Conservation (phyloP, 1,284 basidiomycete species). For the Pulveroboletus ridleyi region DNA sequence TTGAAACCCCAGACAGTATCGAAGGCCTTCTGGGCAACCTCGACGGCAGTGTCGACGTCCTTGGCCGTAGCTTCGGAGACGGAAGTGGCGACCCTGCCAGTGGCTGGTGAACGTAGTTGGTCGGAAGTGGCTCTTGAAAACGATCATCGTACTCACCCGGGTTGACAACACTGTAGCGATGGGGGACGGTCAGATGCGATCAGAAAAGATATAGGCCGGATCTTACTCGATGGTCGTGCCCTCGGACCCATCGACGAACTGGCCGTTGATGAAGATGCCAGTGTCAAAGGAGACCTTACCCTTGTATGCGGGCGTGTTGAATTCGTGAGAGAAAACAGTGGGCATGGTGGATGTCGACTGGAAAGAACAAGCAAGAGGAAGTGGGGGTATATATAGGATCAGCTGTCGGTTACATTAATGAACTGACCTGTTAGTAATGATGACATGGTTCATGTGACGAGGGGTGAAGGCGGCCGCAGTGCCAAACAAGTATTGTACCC, state of each 20-base stretch:
- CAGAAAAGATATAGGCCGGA: not conserved
- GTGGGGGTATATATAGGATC: too few species aligned
- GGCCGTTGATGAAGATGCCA: conserved; percentile 85
- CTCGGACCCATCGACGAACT: conserved; percentile 79
- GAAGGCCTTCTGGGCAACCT: conserved; percentile 37
- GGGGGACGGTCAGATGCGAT: conserved; percentile 10
- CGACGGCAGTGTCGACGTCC: conserved; percentile 82
- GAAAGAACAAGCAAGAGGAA: not conserved
- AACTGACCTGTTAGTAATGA: too few species aligned
- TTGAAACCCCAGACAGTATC: conserved; percentile 65
- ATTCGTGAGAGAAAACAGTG: conserved; percentile 59
- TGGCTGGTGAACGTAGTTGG: conserved; percentile 46
- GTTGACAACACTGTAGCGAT: conserved; percentile 70
- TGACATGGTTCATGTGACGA: too few species aligned
- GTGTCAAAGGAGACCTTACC: conserved; percentile 73
- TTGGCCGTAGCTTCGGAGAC: conserved; percentile 72
- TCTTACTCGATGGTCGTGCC: conserved; percentile 73
- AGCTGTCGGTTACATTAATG: too few species aligned
- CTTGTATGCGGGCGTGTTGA: conserved; percentile 72
- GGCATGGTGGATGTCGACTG: conserved; percentile 44
- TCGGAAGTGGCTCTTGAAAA: not conserved
- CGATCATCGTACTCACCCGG: conserved; percentile 50
- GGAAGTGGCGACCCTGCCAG: conserved; percentile 71
- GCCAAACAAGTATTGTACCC: too few species aligned
- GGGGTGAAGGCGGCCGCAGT: too few species aligned